Evolutionary conservation across 371 early-diverging fungal species (phyloP).

Genomic region (Nematocida minor): DNA sequence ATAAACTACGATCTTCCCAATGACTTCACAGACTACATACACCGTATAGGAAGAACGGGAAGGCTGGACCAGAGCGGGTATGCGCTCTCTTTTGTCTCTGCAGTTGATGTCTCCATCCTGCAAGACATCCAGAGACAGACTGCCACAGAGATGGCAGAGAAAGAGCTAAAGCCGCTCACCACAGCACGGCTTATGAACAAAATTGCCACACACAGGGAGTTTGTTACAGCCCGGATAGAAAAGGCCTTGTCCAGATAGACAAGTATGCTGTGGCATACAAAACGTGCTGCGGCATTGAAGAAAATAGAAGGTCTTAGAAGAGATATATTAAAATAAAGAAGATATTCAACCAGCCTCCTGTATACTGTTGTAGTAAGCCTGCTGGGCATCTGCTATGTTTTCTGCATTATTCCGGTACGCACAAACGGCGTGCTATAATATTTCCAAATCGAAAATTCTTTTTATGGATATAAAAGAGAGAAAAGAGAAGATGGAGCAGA

Average conservation of each 20-base stretch:
- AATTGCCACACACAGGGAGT: conserved; percentile 40
- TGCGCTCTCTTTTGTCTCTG: conserved; percentile 45
- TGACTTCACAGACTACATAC: conserved; percentile 83
- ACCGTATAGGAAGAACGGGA: conserved; percentile 78
- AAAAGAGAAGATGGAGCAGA: conserved; percentile 54
- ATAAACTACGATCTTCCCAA: conserved; percentile 92
- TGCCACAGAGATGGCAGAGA: conserved; percentile 8
- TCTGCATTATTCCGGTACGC: too few relatives aligned
- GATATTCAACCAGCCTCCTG: not conserved
- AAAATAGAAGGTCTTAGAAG: too few relatives aligned
- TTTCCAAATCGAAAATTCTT: conserved; percentile 18
- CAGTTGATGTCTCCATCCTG: conserved; percentile 5
- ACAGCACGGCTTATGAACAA: conserved; percentile 29
- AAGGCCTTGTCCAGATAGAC: not conserved
- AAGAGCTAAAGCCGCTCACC: conserved; percentile 21
- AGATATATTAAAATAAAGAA: too few relatives aligned
- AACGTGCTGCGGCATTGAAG: not conserved
- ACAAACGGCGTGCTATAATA: too few relatives aligned
- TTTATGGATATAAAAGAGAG: conserved; percentile 28
- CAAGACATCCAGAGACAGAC: conserved; percentile 14
- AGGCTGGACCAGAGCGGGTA: conserved; percentile 64
- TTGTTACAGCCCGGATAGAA: conserved; percentile 1
- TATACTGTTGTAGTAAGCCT: too few relatives aligned
- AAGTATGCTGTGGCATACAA: not conserved
- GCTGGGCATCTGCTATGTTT: too few relatives aligned